These are phyloP conservation scores for Pinus albicaulis DNA, from an alignment of 75 land plant species.

Conservation along the genomic window DNA sequence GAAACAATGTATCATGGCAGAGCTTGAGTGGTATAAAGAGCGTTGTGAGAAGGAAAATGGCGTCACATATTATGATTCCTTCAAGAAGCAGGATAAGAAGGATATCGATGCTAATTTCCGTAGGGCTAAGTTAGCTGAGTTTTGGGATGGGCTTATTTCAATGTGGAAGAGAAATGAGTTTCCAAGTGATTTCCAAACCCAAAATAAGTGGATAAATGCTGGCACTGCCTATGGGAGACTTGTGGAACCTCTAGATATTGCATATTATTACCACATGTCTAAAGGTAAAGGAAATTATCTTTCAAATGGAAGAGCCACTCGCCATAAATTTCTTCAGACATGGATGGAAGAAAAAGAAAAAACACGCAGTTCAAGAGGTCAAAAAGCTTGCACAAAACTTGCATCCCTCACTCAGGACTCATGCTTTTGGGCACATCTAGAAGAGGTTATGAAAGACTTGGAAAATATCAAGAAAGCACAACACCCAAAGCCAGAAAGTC, in stretches of 20 bases:
- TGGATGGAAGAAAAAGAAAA: constrained; percentile 10
- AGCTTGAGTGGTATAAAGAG: constrained; percentile 6
- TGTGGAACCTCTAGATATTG: constrained; percentile 20
- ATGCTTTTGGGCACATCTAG: neutral
- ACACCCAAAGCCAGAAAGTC: neutral
- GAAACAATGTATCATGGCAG: neutral
- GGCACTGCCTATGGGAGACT: constrained; percentile 11
- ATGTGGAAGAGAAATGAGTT: neutral
- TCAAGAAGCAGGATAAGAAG: neutral
- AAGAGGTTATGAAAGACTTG: neutral
- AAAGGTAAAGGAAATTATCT: neutral
- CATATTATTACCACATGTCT: neutral
- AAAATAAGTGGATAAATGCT: constrained; percentile 17
- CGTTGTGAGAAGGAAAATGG: neutral
- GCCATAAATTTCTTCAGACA: constrained; percentile 2
- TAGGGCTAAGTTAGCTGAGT: neutral
- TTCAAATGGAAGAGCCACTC: neutral
- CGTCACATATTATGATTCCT: neutral
- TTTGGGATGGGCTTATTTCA: constrained; percentile 14
- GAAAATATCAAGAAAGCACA: neutral
- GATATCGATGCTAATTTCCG: neutral
- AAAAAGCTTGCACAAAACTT: neutral
- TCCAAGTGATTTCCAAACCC: constrained; percentile 6
- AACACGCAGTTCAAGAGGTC: neutral
- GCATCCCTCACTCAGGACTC: constrained; percentile 5